phyloP scores from a whole-genome alignment of 306 rosid genomes.

The Sechiopsis laciniata region DNA sequence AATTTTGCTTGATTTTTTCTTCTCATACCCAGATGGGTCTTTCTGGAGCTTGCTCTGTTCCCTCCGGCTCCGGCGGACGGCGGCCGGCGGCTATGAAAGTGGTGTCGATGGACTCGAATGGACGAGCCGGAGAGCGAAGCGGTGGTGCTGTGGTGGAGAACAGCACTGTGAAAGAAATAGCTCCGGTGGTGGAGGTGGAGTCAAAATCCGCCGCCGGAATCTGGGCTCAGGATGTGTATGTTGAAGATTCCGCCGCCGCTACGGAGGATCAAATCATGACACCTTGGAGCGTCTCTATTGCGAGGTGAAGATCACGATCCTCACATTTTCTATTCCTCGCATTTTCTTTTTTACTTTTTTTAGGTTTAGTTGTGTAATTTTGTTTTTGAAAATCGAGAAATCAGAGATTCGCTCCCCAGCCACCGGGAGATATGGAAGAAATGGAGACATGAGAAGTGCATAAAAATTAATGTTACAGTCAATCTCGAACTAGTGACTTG shows the following conservation, averaged over 20 bases:
- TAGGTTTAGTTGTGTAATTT: too few species aligned
- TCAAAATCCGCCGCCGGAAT: constrained; percentile 31
- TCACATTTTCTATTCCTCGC: too few species aligned
- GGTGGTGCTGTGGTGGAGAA: constrained; percentile 50
- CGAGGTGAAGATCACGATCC: too few species aligned
- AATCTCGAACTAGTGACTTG: too few species aligned
- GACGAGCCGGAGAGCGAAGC: constrained; percentile 44
- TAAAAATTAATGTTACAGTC: too few species aligned
- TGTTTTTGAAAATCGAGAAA: too few species aligned
- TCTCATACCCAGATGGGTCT: constrained; percentile 42
- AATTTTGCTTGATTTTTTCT: neutral
- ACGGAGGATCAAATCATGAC: constrained; percentile 38
- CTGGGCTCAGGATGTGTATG: constrained; percentile 61
- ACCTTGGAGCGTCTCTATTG: too few species aligned
- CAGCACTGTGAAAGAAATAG: constrained; percentile 37
- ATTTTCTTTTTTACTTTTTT: too few species aligned
- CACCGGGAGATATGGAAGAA: too few species aligned
- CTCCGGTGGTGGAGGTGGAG: constrained; percentile 39
- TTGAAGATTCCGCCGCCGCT: constrained; percentile 65
- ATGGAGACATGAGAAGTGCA: too few species aligned
- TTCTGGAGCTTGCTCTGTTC: constrained; percentile 29
- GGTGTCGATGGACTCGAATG: constrained; percentile 41
- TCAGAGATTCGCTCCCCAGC: too few species aligned
- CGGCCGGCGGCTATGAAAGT: constrained; percentile 34
- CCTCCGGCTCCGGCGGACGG: constrained; percentile 25